A percentile compares a stretch with the other conserved stretches of the same genome.
Evolutionary conservation across 2,329 filamentous ascomycete species (phyloP).

Genomic region (Lachnellula cervina): DNA sequence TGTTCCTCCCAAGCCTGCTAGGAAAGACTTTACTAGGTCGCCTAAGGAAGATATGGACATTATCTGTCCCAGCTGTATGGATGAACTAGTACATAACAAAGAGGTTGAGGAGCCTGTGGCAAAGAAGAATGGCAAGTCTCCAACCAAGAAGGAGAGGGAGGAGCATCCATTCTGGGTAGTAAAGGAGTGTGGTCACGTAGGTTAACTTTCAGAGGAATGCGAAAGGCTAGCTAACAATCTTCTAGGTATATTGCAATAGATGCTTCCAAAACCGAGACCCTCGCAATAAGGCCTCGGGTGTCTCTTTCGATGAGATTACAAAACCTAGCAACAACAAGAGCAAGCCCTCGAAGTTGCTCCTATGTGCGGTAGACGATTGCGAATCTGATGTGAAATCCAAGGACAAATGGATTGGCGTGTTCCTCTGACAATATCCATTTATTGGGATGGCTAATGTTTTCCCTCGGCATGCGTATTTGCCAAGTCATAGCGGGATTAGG

Average conservation of each 20-base stretch:
- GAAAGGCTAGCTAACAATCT: slow-evolving; percentile 18
- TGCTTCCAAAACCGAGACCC: slow-evolving; percentile 53
- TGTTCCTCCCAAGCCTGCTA: slow-evolving; percentile 45
- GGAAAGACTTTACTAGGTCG: slow-evolving; percentile 75
- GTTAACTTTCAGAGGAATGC: slow-evolving; percentile 27
- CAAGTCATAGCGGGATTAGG: not conserved
- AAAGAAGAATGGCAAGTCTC: slow-evolving; percentile 42
- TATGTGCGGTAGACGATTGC: slow-evolving; percentile 56
- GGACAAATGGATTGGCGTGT: slow-evolving; percentile 58
- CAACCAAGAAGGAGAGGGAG: slow-evolving; percentile 44
- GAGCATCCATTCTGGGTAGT: slow-evolving; percentile 92
- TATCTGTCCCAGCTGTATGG: slow-evolving; percentile 80
- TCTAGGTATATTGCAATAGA: slow-evolving; percentile 56
- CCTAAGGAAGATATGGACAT: slow-evolving; percentile 68
- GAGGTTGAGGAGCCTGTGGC: slow-evolving; percentile 31
- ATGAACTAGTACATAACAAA: slow-evolving; percentile 71
- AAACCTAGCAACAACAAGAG: slow-evolving; percentile 34
- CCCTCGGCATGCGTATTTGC: not conserved
- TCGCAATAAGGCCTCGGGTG: slow-evolving; percentile 28
- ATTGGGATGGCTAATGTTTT: not conserved
- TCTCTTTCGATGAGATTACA: slow-evolving; percentile 32
- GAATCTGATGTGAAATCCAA: slow-evolving; percentile 49
- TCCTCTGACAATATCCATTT: slow-evolving; percentile 27
- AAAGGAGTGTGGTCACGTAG: slow-evolving; percentile 87
- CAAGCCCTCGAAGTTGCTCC: slow-evolving; percentile 14